Evolutionary conservation across 169 alveolate species (phyloP).

Genomic region (Plasmodium ovale): DNA sequence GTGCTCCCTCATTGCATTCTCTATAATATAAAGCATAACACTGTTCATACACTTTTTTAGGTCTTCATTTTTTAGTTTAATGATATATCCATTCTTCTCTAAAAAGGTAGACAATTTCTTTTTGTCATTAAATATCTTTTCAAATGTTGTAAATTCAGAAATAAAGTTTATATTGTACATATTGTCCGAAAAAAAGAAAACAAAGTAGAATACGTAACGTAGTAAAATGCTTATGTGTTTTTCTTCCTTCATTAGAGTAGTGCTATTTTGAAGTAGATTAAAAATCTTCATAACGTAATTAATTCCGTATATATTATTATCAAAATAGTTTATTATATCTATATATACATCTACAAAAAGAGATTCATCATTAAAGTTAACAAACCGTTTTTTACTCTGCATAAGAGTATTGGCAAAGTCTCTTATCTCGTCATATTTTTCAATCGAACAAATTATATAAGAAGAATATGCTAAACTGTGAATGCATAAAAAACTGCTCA

Average conservation of each 20-base stretch:
- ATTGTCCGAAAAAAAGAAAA: constrained; percentile 17
- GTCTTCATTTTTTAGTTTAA: constrained; percentile 37
- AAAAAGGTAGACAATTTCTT: constrained; percentile 12
- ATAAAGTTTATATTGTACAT: constrained; percentile 6
- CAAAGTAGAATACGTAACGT: constrained; percentile 27
- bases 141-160: constrained; percentile 9
- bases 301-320: constrained; percentile 29
- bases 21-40: constrained; percentile 13
- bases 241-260: not conserved
- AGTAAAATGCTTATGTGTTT: constrained; percentile 1
- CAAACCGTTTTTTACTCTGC: constrained; percentile 31
- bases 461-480: constrained; percentile 37
- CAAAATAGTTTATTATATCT: constrained; percentile 54
- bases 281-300: constrained; percentile 32
- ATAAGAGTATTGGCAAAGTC: constrained; percentile 45
- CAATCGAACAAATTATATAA: constrained; percentile 42
- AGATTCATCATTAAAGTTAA: constrained; percentile 26
- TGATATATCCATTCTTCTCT: constrained; percentile 6
- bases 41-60: constrained; percentile 12
- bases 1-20: constrained; percentile 3
- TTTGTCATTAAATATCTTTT: constrained; percentile 28
- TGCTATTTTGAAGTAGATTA: constrained; percentile 18
- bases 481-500: constrained; percentile 34
- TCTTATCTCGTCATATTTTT: constrained; percentile 61
- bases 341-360: constrained; percentile 22